Conservation (phyloP, 1,284 basidiomycete species). For the Meripilus lineatus region DNA sequence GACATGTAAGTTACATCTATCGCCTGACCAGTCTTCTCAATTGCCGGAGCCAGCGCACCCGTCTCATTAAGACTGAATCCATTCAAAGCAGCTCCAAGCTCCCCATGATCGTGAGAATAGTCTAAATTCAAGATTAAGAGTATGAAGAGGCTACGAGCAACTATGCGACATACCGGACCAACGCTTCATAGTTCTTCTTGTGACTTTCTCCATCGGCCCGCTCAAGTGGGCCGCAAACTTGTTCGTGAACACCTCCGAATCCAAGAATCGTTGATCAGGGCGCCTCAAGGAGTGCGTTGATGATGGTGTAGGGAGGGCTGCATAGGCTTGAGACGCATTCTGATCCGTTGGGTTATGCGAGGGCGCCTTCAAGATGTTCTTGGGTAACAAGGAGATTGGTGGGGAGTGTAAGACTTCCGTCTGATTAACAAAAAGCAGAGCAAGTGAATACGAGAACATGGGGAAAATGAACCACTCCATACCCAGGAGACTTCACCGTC, state of each 20-base stretch:
- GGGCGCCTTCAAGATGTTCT: slow-evolving; percentile 94
- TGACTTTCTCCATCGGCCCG: slow-evolving; percentile 94
- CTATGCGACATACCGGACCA: slow-evolving; percentile 70
- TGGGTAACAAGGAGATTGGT: slow-evolving; percentile 85
- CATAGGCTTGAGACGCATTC: slow-evolving; percentile 70
- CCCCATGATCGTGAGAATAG: slow-evolving; percentile 85
- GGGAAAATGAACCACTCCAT: slow-evolving; percentile 17
- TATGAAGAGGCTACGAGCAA: not conserved
- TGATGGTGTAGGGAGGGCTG: slow-evolving; percentile 84
- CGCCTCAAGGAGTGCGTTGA: slow-evolving; percentile 80
- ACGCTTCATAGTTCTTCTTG: slow-evolving; percentile 84
- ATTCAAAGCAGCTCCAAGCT: slow-evolving; percentile 93
- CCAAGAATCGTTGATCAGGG: slow-evolving; percentile 92
- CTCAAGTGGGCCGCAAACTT: slow-evolving; percentile 92
- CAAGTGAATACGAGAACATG: not conserved
- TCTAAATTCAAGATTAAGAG: slow-evolving; percentile 40
- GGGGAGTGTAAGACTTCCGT: slow-evolving; percentile 89
- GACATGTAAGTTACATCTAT: slow-evolving; percentile 93
- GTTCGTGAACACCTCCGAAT: slow-evolving; percentile 94
- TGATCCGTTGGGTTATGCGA: slow-evolving; percentile 91
- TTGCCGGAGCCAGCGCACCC: slow-evolving; percentile 66
- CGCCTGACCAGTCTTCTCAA: slow-evolving; percentile 94
- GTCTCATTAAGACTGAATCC: slow-evolving; percentile 90
- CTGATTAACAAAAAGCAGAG: no score
- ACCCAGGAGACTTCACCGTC: slow-evolving; percentile 97